phyloP scores from a whole-genome alignment of 352 stramenopile genomes.

The Pythium oligandrum region DNA sequence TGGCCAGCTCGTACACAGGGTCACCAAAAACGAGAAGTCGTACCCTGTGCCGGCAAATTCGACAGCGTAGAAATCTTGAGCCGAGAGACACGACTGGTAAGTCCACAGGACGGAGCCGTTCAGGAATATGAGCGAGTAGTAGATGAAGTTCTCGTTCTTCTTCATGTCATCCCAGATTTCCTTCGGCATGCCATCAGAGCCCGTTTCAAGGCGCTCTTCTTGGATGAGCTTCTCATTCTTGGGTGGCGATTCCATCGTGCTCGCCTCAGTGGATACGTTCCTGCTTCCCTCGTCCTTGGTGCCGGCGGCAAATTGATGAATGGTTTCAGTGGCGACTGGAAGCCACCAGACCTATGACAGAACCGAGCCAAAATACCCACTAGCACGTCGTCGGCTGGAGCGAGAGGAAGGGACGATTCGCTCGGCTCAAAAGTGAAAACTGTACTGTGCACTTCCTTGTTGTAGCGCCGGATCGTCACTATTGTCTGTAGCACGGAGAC shows the following conservation, averaged over 20 bases:
- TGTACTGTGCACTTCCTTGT: too few species aligned
- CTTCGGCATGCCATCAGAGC: constrained; percentile 25
- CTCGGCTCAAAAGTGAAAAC: too few species aligned
- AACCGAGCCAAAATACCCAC: too few species aligned
- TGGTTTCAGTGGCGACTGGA: too few species aligned
- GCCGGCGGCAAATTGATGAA: too few species aligned
- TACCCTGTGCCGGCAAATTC: constrained; percentile 42
- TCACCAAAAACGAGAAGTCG: constrained; percentile 66
- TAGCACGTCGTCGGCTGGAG: too few species aligned
- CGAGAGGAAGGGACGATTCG: too few species aligned
- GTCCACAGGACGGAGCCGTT: constrained; percentile 68
- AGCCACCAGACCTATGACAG: too few species aligned
- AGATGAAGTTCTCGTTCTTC: constrained; percentile 44
- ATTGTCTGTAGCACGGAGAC: too few species aligned
- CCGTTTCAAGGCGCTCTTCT: neutral
- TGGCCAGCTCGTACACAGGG: constrained; percentile 49
- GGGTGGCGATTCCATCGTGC: neutral
- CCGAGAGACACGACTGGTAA: constrained; percentile 72
- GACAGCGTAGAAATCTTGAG: constrained; percentile 53
- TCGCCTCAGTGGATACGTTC: too few species aligned
- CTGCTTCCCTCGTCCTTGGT: too few species aligned
- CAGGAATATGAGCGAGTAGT: constrained; percentile 66
- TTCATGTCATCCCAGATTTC: constrained; percentile 58
- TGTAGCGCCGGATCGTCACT: too few species aligned
- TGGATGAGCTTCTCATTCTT: neutral